phyloP scores from a whole-genome alignment of 1,284 basidiomycete species.

The Cryptococcus sp. region DNA sequence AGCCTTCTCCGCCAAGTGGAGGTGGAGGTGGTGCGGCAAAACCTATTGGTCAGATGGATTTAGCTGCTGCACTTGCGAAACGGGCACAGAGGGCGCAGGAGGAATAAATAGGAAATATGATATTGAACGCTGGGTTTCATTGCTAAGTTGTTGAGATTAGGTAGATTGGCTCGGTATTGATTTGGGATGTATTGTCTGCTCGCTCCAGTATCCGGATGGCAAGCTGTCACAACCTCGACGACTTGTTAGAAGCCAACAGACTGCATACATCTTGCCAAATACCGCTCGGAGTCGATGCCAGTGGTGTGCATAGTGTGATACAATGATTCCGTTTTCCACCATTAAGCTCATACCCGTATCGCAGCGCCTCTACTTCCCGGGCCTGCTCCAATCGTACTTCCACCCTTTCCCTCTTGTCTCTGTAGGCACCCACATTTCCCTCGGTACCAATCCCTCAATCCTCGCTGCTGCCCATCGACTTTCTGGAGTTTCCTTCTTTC shows the following conservation, averaged over 20 bases:
- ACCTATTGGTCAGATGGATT: constrained; percentile 67
- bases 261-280: too few species aligned
- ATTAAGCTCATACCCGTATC: too few species aligned
- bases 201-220: too few species aligned
- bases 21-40: constrained; percentile 47
- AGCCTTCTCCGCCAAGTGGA: constrained; percentile 18
- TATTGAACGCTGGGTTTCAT: neutral
- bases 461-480: constrained; percentile 68
- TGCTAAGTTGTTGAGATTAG: too few species aligned
- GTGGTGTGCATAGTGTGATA: too few species aligned
- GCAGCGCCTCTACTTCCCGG: constrained; percentile 13
- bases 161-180: too few species aligned
- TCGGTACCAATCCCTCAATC: constrained; percentile 75
- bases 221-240: too few species aligned
- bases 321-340: too few species aligned
- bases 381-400: constrained; percentile 45
- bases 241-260: too few species aligned
- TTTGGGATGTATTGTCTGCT: too few species aligned
- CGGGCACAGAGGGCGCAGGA: constrained; percentile 19
- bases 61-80: constrained; percentile 58
- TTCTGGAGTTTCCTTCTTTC: constrained; percentile 59
- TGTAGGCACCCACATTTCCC: constrained; percentile 45
- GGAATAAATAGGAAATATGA: constrained; percentile 10
- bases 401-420: constrained; percentile 46
- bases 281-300: too few species aligned